phyloP scores from a whole-genome alignment of 1,139 yeast species.

The Candida sanyaensis region DNA sequence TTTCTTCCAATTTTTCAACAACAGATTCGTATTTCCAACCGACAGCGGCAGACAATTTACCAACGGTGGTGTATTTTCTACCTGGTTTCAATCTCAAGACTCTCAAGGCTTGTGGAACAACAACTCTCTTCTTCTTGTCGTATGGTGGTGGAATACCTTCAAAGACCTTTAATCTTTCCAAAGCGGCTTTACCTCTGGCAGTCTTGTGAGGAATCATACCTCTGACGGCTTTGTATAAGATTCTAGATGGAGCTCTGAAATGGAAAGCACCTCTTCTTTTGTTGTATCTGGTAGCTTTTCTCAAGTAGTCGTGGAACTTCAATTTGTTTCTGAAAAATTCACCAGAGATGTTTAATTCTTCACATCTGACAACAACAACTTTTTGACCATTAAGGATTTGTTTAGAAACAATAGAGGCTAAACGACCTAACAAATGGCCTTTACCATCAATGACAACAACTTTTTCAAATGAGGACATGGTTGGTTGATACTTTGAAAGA shows the following conservation, averaged over 20 bases:
- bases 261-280: conserved; percentile 99
- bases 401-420: conserved; percentile 98
- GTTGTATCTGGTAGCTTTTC: conserved; percentile 99
- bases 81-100: conserved; percentile 99
- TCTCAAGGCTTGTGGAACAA: conserved; percentile 99
- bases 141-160: conserved; percentile 99
- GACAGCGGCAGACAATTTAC: conserved; percentile 93
- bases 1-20: conserved; percentile 97
- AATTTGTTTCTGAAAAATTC: conserved; percentile 99
- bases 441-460: conserved; percentile 98
- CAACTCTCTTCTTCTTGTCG: conserved; percentile 99
- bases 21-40: conserved; percentile 99
- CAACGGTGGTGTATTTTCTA: conserved; percentile 99
- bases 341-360: conserved; percentile 98
- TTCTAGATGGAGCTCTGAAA: conserved; percentile 99
- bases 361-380: conserved; percentile 96
- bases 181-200: conserved; percentile 99
- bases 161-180: conserved; percentile 98
- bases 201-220: conserved; percentile 99
- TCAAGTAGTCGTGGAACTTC: conserved; percentile 99
- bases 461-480: conserved; percentile 92
- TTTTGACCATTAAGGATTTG: conserved; percentile 98
- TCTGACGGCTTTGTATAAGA: conserved; percentile 98
- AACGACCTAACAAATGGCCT: conserved; percentile 99
- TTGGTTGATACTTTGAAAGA: conserved; percentile 14